Conservation (phyloP, 176 grass and related monocot genomes). For the Cymbopogon citratus region DNA sequence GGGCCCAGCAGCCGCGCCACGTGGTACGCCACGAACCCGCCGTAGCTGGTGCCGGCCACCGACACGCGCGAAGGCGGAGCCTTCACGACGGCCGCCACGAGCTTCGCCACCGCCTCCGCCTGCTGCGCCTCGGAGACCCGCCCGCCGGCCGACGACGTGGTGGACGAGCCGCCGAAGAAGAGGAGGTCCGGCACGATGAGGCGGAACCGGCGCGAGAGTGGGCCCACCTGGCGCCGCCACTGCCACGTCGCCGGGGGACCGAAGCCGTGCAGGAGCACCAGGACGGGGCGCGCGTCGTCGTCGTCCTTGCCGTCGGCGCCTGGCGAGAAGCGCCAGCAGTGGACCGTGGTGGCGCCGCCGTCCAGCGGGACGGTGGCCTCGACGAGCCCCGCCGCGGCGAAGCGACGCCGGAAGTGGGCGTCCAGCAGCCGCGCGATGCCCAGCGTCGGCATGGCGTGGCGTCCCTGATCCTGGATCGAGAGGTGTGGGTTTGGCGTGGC, state of each 20-base stretch:
- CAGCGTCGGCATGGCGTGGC: constrained; percentile 25
- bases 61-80: constrained; percentile 1
- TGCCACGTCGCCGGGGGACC: constrained; percentile 62
- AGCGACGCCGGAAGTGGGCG: constrained; percentile 43
- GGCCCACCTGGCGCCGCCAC: constrained; percentile 59
- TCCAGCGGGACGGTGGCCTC: constrained; percentile 39
- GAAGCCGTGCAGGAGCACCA: constrained; percentile 89
- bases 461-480: neutral
- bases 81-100: constrained; percentile 29
- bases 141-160: constrained; percentile 6
- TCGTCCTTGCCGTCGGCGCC: neutral
- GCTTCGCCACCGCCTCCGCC: constrained; percentile 53
- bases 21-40: no score
- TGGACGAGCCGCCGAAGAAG: constrained; percentile 77
- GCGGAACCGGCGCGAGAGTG: constrained; percentile 61
- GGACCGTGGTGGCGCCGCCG: constrained; percentile 50
- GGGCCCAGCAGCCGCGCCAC: no score
- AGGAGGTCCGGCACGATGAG: constrained; percentile 82
- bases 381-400: constrained; percentile 54
- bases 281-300: constrained; percentile 29
- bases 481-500: neutral
- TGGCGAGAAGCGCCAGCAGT: constrained; percentile 39
- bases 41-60: neutral
- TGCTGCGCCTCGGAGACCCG: constrained; percentile 63
- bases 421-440: constrained; percentile 44